phyloP scores from a whole-genome alignment of 768 basidiomycete species.

The Podaxis rugospora region DNA sequence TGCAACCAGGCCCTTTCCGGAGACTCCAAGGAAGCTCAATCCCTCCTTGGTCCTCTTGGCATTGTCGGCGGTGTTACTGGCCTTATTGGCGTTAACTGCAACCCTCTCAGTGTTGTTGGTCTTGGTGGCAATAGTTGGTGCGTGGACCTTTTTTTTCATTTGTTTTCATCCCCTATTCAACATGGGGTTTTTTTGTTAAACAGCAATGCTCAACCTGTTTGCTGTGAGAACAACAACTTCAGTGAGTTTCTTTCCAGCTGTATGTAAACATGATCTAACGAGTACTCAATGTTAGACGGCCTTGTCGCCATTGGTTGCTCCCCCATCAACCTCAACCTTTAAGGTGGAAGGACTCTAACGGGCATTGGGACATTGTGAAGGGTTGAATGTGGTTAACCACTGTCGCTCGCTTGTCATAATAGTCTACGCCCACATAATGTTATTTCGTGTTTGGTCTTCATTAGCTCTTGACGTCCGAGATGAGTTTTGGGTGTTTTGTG shows the following conservation, averaged over 20 bases:
- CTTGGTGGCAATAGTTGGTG: conserved; percentile 3
- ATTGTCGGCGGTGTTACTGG: background rate
- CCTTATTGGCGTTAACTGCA: conserved; percentile 3
- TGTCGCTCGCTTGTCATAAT: background rate
- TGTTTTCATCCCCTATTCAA: no score
- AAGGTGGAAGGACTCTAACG: background rate
- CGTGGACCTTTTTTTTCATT: background rate
- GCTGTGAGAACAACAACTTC: conserved; percentile 2
- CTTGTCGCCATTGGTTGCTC: background rate
- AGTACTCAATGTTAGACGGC: background rate
- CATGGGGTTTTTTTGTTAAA: background rate
- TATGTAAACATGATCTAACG: background rate
- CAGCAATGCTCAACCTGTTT: conserved; percentile 5
- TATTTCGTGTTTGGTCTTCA: background rate
- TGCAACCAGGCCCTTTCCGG: background rate
- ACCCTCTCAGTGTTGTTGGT: background rate
- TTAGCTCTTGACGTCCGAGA: no score
- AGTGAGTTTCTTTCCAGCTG: background rate
- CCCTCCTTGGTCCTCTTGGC: background rate
- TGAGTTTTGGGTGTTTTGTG: no score
- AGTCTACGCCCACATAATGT: background rate
- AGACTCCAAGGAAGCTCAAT: no score
- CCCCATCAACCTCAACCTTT: background rate
- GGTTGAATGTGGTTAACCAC: background rate
- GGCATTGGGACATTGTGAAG: background rate